phyloP scores from a whole-genome alignment of 768 basidiomycete species.

The Chalciporus piperatus region DNA sequence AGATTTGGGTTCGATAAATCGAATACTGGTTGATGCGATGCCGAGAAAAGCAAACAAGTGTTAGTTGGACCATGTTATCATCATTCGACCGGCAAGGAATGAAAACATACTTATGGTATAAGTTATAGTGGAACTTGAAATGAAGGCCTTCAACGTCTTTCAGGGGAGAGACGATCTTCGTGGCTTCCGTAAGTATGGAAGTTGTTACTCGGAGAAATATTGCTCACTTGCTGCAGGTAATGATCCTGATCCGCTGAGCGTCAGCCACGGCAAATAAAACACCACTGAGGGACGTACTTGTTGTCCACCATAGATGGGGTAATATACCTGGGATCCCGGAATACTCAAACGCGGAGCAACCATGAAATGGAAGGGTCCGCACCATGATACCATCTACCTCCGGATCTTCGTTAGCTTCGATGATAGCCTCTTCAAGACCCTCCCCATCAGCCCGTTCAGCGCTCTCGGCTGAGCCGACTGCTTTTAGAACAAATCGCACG shows the following conservation, averaged over 20 bases:
- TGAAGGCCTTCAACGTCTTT: constrained; percentile 98
- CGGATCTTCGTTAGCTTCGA: constrained; percentile 89
- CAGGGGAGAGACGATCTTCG: constrained; percentile 84
- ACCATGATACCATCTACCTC: constrained; percentile 95
- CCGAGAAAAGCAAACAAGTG: not conserved
- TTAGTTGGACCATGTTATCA: not conserved
- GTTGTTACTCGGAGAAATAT: not conserved
- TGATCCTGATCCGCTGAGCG: constrained; percentile 61
- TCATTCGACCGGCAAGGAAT: not conserved
- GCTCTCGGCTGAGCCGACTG: constrained; percentile 48
- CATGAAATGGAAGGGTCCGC: constrained; percentile 20
- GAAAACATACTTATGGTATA: constrained; percentile 83
- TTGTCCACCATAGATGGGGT: constrained; percentile 88
- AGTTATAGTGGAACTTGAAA: constrained; percentile 92
- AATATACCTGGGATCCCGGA: constrained; percentile 67
- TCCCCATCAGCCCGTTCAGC: constrained; percentile 61
- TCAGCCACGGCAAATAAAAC: constrained; percentile 2
- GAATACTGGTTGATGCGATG: constrained; percentile 59
- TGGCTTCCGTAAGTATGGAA: not conserved
- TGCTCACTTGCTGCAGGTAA: constrained; percentile 85
- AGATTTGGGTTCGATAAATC: constrained; percentile 81
- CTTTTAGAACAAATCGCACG: constrained; percentile 78
- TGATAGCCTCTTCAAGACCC: constrained; percentile 93
- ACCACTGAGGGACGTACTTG: constrained; percentile 52
- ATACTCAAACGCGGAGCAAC: not conserved